Conservation (phyloP, 257 asterid species). For the Solanum virginianum region DNA sequence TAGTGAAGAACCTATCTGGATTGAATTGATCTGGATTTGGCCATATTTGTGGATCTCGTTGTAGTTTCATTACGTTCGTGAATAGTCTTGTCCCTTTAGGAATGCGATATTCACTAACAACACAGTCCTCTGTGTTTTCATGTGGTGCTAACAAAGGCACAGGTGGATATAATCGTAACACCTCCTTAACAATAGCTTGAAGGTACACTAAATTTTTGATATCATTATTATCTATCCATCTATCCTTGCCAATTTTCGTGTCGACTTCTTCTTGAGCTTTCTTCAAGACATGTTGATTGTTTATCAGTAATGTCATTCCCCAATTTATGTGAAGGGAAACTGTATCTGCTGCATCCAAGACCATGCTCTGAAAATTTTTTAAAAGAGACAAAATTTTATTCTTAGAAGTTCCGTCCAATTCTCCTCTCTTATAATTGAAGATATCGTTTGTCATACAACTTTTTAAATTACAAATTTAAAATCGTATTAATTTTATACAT, state of each 20-base stretch:
- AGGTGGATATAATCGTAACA: not conserved
- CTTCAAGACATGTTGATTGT: not conserved
- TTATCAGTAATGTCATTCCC: not conserved
- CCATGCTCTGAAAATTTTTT: not conserved
- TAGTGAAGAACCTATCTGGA: not conserved
- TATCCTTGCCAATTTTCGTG: not conserved
- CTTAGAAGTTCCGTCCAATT: not conserved
- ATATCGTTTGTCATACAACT: fast-evolving
- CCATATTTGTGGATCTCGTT: not conserved
- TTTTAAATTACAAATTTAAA: no score
- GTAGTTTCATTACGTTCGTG: not conserved
- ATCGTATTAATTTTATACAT: no score
- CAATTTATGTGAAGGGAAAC: not conserved
- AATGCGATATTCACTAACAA: not conserved
- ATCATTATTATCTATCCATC: not conserved
- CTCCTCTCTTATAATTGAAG: not conserved
- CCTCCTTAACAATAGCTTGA: not conserved
- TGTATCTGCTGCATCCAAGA: not conserved
- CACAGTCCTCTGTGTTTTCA: not conserved
- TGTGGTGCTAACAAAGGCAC: not conserved
- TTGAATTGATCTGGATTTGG: not conserved
- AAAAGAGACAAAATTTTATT: no score
- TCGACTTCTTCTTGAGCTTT: not conserved
- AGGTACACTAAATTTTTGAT: not conserved
- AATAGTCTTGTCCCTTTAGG: not conserved